Conservation (phyloP, 345 rosid genomes). For the Aethionema arabicum region DNA sequence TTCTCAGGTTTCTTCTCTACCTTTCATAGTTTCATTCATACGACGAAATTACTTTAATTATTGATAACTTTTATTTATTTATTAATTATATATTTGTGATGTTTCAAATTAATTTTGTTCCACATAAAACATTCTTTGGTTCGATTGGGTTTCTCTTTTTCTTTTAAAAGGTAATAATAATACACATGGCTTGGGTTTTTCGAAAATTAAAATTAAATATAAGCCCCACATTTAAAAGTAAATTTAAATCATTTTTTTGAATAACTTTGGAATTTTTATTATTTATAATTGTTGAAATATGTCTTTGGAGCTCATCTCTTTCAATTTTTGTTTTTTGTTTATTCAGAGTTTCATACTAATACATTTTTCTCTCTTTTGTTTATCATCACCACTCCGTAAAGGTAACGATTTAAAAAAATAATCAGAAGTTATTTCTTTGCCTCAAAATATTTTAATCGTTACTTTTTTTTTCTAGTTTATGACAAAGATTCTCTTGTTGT, state of each 20-base stretch:
- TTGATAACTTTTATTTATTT: too few relatives aligned
- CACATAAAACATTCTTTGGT: background rate
- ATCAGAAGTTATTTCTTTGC: background rate
- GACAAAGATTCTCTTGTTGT: constrained; percentile 37
- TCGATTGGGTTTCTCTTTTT: constrained; percentile 6
- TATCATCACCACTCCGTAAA: constrained; percentile 15
- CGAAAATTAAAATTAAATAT: background rate
- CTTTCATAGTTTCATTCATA: background rate
- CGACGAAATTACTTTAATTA: too few relatives aligned
- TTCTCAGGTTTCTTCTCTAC: constrained; percentile 34
- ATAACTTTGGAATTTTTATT: too few relatives aligned
- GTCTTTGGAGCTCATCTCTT: too few relatives aligned
- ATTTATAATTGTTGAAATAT: too few relatives aligned
- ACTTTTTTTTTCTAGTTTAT: constrained; percentile 29
- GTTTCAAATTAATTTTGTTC: background rate
- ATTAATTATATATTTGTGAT: too few relatives aligned
- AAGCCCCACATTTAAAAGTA: background rate
- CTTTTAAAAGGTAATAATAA: background rate
- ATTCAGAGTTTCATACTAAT: background rate
- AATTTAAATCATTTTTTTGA: background rate
- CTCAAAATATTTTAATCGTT: constrained; percentile 30
- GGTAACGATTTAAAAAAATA: background rate
- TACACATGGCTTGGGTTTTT: background rate
- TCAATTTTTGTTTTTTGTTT: constrained; percentile 3
- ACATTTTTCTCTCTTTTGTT: constrained; percentile 2